Conservation (phyloP, 1,139 yeast species). For the Candida sp. region DNA sequence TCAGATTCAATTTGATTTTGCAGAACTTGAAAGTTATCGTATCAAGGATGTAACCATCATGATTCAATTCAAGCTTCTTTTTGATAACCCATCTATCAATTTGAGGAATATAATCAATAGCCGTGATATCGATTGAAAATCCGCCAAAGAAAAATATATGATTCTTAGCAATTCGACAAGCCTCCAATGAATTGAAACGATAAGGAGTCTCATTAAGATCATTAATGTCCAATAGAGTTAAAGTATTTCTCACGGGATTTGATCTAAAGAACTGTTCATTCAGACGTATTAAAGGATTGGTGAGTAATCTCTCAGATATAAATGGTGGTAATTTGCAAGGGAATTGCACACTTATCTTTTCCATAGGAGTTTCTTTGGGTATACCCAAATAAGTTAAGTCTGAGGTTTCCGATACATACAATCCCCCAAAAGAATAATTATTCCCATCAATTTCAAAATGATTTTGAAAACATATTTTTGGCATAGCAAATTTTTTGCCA, state of each 20-base stretch:
- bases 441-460: conserved; percentile 29
- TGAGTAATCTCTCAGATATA: conserved; percentile 29
- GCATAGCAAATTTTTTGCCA: conserved; percentile 14
- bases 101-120: conserved; percentile 18
- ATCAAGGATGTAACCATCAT: conserved; percentile 37
- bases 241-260: conserved; percentile 32
- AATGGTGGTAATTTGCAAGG: conserved; percentile 42
- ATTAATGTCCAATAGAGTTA: conserved; percentile 25
- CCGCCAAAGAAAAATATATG: conserved; percentile 45
- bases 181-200: conserved; percentile 24
- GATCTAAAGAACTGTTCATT: conserved; percentile 25
- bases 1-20: conserved; percentile 22
- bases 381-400: conserved; percentile 30
- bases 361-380: conserved; percentile 27
- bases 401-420: conserved; percentile 16
- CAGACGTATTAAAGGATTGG: conserved; percentile 32
- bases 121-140: conserved; percentile 23
- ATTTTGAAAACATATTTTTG: conserved; percentile 32
- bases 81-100: conserved; percentile 36
- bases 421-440: conserved; percentile 39
- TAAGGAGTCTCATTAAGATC: conserved; percentile 21
- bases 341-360: conserved; percentile 33
- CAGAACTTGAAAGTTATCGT: conserved; percentile 26
- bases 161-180: conserved; percentile 28
- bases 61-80: conserved; percentile 29